Percentiles rank a stretch among this genome's conserved stretches.
Evolutionary conservation across 352 stramenopile species (phyloP).

Genomic region (Pythium oligandrum): DNA sequence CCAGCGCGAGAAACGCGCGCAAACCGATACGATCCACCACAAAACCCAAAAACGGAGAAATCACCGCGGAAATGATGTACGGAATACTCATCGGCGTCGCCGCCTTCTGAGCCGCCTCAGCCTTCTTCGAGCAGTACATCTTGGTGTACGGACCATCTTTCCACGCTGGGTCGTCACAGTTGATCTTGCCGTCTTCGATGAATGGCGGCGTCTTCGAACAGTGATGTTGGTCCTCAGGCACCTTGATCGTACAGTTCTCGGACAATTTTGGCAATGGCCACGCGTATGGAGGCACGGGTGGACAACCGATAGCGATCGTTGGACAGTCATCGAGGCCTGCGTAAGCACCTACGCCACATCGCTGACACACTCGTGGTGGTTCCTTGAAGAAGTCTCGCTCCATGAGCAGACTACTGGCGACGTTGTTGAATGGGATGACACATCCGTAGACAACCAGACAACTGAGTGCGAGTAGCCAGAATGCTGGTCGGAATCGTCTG

Average conservation of each 20-base stretch:
- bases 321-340: constrained; percentile 40
- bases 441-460: constrained; percentile 92
- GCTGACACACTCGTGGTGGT: constrained; percentile 35
- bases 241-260: constrained; percentile 65
- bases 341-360: constrained; percentile 62
- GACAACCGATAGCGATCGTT: constrained; percentile 41
- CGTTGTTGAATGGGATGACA: constrained; percentile 93
- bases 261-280: constrained; percentile 71
- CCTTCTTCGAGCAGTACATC: constrained; percentile 60
- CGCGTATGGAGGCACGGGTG: constrained; percentile 61
- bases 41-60: constrained; percentile 89
- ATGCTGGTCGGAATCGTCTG: constrained; percentile 75
- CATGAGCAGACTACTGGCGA: constrained; percentile 89
- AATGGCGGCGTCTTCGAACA: constrained; percentile 51
- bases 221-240: constrained; percentile 49
- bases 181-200: constrained; percentile 68
- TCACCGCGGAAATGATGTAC: constrained; percentile 88
- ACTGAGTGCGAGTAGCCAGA: constrained; percentile 88
- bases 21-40: constrained; percentile 88
- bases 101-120: constrained; percentile 51
- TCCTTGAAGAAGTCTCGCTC: constrained; percentile 87
- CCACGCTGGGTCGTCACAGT: constrained; percentile 72
- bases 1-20: constrained; percentile 72
- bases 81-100: constrained; percentile 90
- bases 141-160: constrained; percentile 52